Percentiles rank a stretch among this genome's conserved stretches.
These are phyloP conservation scores for Oryza coarctata DNA, from an alignment of 176 grass and related monocot genomes.

Conservation along the genomic window DNA sequence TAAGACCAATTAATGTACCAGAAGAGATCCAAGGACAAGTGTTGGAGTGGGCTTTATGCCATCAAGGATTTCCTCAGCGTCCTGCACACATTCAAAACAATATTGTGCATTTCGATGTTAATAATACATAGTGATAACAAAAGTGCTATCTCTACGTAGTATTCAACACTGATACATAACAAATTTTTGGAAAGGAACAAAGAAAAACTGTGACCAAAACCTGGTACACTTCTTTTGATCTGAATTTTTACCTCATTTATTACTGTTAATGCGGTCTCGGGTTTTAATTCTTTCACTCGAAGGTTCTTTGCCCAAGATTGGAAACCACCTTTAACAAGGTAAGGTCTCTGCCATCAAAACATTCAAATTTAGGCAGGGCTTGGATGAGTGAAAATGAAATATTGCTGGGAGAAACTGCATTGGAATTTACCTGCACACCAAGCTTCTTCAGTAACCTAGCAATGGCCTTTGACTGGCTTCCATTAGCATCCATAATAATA, in stretches of 20 bases:
- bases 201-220: neutral
- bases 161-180: conserved; percentile 9
- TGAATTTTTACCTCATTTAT: conserved; percentile 81
- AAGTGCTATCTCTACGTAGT: neutral
- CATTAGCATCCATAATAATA: conserved; percentile 92
- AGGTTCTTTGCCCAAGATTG: conserved; percentile 83
- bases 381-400: neutral
- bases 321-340: conserved; percentile 94
- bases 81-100: conserved; percentile 56
- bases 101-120: neutral
- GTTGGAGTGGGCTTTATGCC: conserved; percentile 83
- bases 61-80: conserved; percentile 80
- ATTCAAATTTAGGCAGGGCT: conserved; percentile 42
- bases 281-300: conserved; percentile 88
- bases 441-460: conserved; percentile 92
- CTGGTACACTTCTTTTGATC: neutral
- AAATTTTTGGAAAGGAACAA: neutral
- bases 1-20: conserved; percentile 48
- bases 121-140: neutral
- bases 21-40: conserved; percentile 62
- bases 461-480: conserved; percentile 71
- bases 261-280: conserved; percentile 76
- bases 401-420: conserved; percentile 8
- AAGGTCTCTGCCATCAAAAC: conserved; percentile 61
- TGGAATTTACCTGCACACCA: conserved; percentile 74